Percentiles rank a stretch among this genome's conserved stretches.
Evolutionary conservation across 176 grass and related monocot species (phyloP).

Genomic region (Rhipidocladum racemiflorum): DNA sequence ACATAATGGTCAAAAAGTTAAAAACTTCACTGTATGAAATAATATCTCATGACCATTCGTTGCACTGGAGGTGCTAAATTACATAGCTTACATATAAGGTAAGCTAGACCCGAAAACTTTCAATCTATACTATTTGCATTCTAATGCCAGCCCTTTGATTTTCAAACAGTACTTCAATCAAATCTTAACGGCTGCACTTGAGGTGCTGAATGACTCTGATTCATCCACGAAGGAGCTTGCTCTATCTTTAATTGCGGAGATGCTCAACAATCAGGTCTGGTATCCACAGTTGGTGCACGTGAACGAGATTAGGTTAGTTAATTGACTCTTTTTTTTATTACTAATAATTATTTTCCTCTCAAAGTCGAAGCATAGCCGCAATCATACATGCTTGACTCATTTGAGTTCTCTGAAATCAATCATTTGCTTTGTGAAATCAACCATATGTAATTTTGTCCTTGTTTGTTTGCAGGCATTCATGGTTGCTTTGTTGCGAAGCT

Average conservation of each 20-base stretch:
- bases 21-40: not conserved
- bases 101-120: not conserved
- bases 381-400: too few species aligned
- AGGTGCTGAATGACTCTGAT: constrained; percentile 82
- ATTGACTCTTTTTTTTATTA: not conserved
- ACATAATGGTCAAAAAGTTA: not conserved
- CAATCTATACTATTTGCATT: not conserved
- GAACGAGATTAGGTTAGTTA: constrained; percentile 29
- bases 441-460: too few species aligned
- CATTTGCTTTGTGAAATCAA: too few species aligned
- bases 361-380: too few species aligned
- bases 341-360: constrained; percentile 42
- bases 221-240: constrained; percentile 68
- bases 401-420: too few species aligned
- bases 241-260: constrained; percentile 78
- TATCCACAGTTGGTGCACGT: constrained; percentile 30
- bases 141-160: constrained; percentile 42
- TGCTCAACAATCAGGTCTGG: constrained; percentile 91
- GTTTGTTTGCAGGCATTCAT: too few species aligned
- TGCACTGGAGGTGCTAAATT: not conserved
- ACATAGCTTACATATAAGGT: not conserved
- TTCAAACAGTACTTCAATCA: constrained; percentile 96
- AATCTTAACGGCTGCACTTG: constrained; percentile 83
- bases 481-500: too few species aligned
- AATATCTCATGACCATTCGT: not conserved